A percentile compares a stretch with the other conserved stretches of the same genome.
Evolutionary conservation across 2,329 filamentous ascomycete species (phyloP).

Genomic region (Pseudocercospora fuligena): DNA sequence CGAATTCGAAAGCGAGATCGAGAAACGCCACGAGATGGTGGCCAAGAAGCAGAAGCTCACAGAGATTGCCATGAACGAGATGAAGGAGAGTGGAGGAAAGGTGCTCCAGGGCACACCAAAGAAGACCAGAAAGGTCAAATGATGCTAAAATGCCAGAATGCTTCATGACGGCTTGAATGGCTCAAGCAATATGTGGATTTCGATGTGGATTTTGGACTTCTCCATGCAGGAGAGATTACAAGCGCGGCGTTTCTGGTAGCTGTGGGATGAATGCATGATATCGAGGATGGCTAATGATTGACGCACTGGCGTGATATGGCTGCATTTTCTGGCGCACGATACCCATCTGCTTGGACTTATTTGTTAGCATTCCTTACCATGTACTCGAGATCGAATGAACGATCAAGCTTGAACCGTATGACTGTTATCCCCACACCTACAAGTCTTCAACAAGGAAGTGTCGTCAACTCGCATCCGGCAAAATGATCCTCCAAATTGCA

Average conservation of each 20-base stretch:
- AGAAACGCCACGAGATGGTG: slow-evolving; percentile 57
- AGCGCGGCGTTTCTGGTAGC: slow-evolving; percentile 7
- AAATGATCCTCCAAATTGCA: slow-evolving; percentile 6
- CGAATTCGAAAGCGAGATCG: slow-evolving; percentile 61
- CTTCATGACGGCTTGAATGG: background rate
- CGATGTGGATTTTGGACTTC: slow-evolving; percentile 5
- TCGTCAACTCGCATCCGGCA: background rate
- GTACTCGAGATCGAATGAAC: background rate
- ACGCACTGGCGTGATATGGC: slow-evolving; percentile 21
- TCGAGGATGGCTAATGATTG: slow-evolving; percentile 18
- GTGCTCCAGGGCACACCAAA: slow-evolving; percentile 56
- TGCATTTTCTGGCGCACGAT: slow-evolving; percentile 30
- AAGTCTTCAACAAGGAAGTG: slow-evolving; percentile 8
- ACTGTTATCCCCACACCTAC: background rate
- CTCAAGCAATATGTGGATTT: slow-evolving; percentile 2
- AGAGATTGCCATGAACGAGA: slow-evolving; percentile 42
- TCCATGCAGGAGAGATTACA: background rate
- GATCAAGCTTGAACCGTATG: background rate
- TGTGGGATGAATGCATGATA: slow-evolving; percentile 9
- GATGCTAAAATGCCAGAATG: slow-evolving; percentile 11
- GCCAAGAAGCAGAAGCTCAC: slow-evolving; percentile 53
- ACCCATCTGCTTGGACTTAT: slow-evolving; percentile 23
- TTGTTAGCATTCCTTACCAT: background rate
- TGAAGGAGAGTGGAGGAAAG: slow-evolving; percentile 60
- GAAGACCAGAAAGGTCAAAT: slow-evolving; percentile 35